Percentiles rank a stretch among this genome's conserved stretches.
Conservation (phyloP, 2,329 filamentous ascomycete genomes). For the Colletotrichum zoysiae region DNA sequence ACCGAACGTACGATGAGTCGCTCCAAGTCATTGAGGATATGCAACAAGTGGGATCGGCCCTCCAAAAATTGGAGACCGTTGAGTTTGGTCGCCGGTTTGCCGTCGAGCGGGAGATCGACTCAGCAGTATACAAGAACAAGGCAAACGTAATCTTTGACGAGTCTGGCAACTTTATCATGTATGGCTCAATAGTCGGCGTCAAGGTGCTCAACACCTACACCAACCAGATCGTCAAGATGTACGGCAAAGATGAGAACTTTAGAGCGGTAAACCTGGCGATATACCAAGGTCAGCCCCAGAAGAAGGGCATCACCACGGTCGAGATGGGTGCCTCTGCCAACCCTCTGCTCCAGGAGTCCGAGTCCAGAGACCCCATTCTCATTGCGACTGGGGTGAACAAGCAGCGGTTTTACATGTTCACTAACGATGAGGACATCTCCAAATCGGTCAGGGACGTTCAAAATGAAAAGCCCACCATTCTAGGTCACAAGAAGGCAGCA, state of each 20-base stretch:
- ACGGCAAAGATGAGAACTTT: slow-evolving; percentile 90
- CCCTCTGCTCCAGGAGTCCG: slow-evolving; percentile 91
- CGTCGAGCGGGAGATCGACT: slow-evolving; percentile 87
- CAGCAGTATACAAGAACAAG: slow-evolving; percentile 73
- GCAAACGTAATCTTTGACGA: slow-evolving; percentile 95
- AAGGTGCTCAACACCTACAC: slow-evolving; percentile 98
- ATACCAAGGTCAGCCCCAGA: slow-evolving; percentile 95
- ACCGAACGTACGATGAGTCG: slow-evolving; percentile 95
- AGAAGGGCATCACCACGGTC: slow-evolving; percentile 92
- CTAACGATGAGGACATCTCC: slow-evolving; percentile 85
- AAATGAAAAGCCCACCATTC: slow-evolving; percentile 87
- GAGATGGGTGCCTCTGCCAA: slow-evolving; percentile 98
- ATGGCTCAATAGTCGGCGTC: slow-evolving; percentile 90
- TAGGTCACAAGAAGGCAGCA: slow-evolving; percentile 68
- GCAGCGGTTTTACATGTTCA: slow-evolving; percentile 97
- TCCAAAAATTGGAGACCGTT: slow-evolving; percentile 85
- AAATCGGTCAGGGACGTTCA: slow-evolving; percentile 91
- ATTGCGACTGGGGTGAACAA: slow-evolving; percentile 87
- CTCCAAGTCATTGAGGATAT: slow-evolving; percentile 89
- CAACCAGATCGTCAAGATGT: slow-evolving; percentile 90
- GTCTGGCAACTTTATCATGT: slow-evolving; percentile 93
- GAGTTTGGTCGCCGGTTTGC: slow-evolving; percentile 93
- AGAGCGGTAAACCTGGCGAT: slow-evolving; percentile 85
- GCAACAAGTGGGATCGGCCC: slow-evolving; percentile 91
- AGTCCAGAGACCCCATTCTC: slow-evolving; percentile 90